Evolutionary conservation across 352 stramenopile species (phyloP).

Genomic region (Pythium rishiriense): DNA sequence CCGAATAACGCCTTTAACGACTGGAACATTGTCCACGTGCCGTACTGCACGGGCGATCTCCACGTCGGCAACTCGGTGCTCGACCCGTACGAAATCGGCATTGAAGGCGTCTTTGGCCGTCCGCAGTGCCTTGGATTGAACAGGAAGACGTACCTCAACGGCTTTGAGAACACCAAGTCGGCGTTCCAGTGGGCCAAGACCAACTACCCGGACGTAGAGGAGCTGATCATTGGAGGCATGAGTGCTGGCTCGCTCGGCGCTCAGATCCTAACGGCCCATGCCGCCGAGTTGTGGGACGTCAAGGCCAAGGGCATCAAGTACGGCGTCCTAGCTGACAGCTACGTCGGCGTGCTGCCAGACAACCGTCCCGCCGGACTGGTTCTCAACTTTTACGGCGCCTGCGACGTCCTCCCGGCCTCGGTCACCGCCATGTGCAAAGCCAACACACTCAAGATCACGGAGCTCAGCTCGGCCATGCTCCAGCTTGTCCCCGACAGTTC

Average conservation of each 20-base stretch:
- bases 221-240: constrained; percentile 21
- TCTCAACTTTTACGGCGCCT: constrained; percentile 58
- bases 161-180: constrained; percentile 21
- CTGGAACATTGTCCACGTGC: constrained; percentile 40
- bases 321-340: constrained; percentile 56
- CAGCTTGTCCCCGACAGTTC: constrained; percentile 38
- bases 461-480: background rate
- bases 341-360: constrained; percentile 53
- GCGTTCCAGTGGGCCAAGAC: constrained; percentile 19
- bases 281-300: constrained; percentile 51
- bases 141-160: constrained; percentile 32
- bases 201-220: constrained; percentile 24
- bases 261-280: constrained; percentile 44
- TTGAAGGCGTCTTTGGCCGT: constrained; percentile 41
- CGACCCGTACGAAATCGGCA: constrained; percentile 28
- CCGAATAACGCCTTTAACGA: background rate
- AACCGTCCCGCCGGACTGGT: constrained; percentile 41
- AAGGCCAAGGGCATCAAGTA: constrained; percentile 41
- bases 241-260: constrained; percentile 47
- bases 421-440: constrained; percentile 14
- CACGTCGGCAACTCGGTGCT: constrained; percentile 46
- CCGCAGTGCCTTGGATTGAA: constrained; percentile 46
- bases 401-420: constrained; percentile 34
- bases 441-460: background rate
- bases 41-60: constrained; percentile 71